Percentiles rank a stretch among this genome's conserved stretches.
These are phyloP conservation scores for Wickerhamomyces rabaulensis DNA, from an alignment of 805 yeast genomes.

Conservation along the genomic window DNA sequence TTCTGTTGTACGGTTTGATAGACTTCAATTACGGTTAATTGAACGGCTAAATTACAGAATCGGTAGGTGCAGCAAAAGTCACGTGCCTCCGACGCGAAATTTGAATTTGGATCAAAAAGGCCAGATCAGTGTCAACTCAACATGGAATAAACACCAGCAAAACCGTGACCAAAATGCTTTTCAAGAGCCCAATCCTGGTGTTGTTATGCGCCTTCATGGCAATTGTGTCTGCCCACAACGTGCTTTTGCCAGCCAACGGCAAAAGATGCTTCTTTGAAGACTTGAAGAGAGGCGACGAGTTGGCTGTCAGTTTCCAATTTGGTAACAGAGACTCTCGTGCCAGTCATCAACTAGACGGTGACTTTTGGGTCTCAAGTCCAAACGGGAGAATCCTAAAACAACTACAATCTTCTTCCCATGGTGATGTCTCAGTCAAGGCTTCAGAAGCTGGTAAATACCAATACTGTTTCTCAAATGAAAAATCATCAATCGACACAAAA, in stretches of 20 bases:
- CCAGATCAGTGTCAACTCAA: neutral
- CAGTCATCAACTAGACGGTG: slow-evolving; percentile 59
- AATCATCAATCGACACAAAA: slow-evolving; percentile 62
- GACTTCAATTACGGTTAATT: neutral
- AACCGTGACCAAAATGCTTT: neutral
- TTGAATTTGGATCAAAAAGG: neutral
- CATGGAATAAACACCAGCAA: neutral
- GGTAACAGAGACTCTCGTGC: slow-evolving; percentile 81
- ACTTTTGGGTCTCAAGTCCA: slow-evolving; percentile 41
- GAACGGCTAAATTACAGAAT: no score
- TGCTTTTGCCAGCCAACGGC: slow-evolving; percentile 75
- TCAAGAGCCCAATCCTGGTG: neutral
- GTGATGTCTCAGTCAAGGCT: slow-evolving; percentile 69
- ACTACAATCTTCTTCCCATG: slow-evolving; percentile 63
- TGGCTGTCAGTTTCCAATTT: slow-evolving; percentile 86
- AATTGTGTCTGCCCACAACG: slow-evolving; percentile 61
- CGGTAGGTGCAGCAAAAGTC: neutral
- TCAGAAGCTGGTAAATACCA: slow-evolving; percentile 65
- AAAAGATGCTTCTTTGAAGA: slow-evolving; percentile 85
- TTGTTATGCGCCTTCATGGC: slow-evolving; percentile 1
- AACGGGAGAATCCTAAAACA: slow-evolving; percentile 44
- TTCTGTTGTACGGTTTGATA: no score
- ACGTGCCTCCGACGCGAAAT: neutral
- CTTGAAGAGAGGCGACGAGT: slow-evolving; percentile 76
- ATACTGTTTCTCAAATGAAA: slow-evolving; percentile 91